A percentile compares a stretch with the other conserved stretches of the same genome.
phyloP scores from a whole-genome alignment of 2,329 filamentous ascomycete genomes.

The Achaetomium macrosporum region DNA sequence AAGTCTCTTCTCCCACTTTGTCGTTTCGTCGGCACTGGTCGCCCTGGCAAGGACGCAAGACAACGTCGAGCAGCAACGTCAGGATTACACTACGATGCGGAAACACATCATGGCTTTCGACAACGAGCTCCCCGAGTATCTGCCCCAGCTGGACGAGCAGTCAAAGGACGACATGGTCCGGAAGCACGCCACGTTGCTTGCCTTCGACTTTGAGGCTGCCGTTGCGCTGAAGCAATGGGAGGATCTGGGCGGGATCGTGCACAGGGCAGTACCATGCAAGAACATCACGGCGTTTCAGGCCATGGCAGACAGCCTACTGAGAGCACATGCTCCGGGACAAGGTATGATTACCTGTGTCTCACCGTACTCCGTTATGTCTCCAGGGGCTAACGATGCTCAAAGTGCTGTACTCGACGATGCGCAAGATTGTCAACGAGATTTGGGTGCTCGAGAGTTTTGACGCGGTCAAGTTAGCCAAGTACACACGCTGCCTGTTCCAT shows the following conservation, averaged over 20 bases:
- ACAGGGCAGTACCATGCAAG: constrained; percentile 41
- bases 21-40: constrained; percentile 48
- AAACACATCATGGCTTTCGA: constrained; percentile 58
- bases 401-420: constrained; percentile 51
- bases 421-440: constrained; percentile 65
- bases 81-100: constrained; percentile 57
- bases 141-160: constrained; percentile 37
- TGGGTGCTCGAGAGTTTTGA: constrained; percentile 53
- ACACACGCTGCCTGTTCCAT: constrained; percentile 73
- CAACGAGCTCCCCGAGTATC: constrained; percentile 34
- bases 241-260: constrained; percentile 54
- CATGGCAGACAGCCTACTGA: constrained; percentile 61
- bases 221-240: constrained; percentile 63
- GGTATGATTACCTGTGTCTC: constrained; percentile 33
- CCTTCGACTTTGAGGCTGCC: constrained; percentile 75
- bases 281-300: constrained; percentile 49
- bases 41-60: constrained; percentile 49
- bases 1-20: constrained; percentile 64
- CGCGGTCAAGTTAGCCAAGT: constrained; percentile 60
- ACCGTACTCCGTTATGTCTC: not conserved
- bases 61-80: constrained; percentile 44
- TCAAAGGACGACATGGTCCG: constrained; percentile 47
- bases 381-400: not conserved
- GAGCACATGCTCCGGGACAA: constrained; percentile 44
- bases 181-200: constrained; percentile 62